Percentiles rank a stretch among this genome's conserved stretches.
Conservation (phyloP, 2,329 filamentous ascomycete genomes). For the Pleurostoma richardsiae region DNA sequence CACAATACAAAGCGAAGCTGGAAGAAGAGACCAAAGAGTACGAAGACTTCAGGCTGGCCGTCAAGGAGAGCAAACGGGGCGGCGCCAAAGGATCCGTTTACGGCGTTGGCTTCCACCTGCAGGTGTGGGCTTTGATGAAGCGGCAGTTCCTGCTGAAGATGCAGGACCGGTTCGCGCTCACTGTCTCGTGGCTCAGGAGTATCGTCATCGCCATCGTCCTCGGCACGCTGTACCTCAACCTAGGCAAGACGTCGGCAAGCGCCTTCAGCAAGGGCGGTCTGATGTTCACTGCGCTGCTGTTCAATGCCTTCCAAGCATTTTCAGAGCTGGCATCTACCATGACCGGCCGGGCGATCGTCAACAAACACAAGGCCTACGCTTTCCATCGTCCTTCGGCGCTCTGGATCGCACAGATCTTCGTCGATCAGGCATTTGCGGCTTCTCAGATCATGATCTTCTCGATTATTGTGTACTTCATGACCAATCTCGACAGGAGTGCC, state of each 20-base stretch:
- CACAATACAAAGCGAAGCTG: constrained; percentile 59
- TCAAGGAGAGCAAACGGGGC: constrained; percentile 73
- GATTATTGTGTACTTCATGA: constrained; percentile 78
- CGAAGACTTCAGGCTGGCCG: constrained; percentile 72
- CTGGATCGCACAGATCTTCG: constrained; percentile 78
- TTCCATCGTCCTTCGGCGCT: constrained; percentile 79
- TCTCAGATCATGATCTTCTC: constrained; percentile 67
- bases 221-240: constrained; percentile 72
- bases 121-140: constrained; percentile 79
- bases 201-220: constrained; percentile 74
- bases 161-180: constrained; percentile 76
- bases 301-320: constrained; percentile 86
- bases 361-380: constrained; percentile 79
- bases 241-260: constrained; percentile 60
- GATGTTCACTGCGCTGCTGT: constrained; percentile 73
- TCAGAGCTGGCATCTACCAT: constrained; percentile 72
- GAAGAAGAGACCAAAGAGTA: constrained; percentile 61
- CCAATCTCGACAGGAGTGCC: constrained; percentile 60
- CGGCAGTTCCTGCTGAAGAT: constrained; percentile 82
- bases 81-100: constrained; percentile 74
- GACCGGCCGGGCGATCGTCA: constrained; percentile 70
- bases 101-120: constrained; percentile 74
- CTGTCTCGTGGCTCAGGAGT: constrained; percentile 62
- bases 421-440: constrained; percentile 69
- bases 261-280: constrained; percentile 80